phyloP scores from a whole-genome alignment of 371 early-diverging fungal genomes.

The Hamiltosporidium tvaerminnensis region DNA sequence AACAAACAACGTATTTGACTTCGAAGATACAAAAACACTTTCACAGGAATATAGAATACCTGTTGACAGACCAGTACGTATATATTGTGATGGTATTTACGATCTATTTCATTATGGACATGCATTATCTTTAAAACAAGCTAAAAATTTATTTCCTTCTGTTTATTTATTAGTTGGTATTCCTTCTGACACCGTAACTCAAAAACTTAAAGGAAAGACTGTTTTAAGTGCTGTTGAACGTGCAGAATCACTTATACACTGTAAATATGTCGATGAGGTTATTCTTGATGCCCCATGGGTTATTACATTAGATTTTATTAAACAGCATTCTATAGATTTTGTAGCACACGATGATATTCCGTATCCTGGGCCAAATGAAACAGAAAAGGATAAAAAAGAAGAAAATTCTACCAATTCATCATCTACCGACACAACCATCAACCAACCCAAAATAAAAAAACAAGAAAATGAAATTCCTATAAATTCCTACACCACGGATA shows the following conservation, averaged over 20 bases:
- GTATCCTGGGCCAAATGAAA: slow-evolving; percentile 57
- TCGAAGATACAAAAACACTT: neutral
- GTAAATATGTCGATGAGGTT: slow-evolving; percentile 83
- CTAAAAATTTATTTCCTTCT: slow-evolving; percentile 69
- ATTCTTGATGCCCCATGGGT: slow-evolving; percentile 72
- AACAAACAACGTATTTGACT: neutral
- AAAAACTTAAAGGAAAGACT: slow-evolving; percentile 70
- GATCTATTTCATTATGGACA: slow-evolving; percentile 86
- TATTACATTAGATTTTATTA: slow-evolving; percentile 67
- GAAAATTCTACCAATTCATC: neutral
- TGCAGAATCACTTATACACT: slow-evolving; percentile 70
- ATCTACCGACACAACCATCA: neutral
- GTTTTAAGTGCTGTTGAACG: slow-evolving; percentile 71
- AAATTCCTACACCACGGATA: slow-evolving; percentile 56
- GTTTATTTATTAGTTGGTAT: slow-evolving; percentile 74
- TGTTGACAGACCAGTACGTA: slow-evolving; percentile 37
- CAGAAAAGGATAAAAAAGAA: neutral
- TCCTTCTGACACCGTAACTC: slow-evolving; percentile 66
- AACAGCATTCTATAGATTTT: slow-evolving; percentile 71
- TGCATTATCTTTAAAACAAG: slow-evolving; percentile 71
- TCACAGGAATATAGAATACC: neutral
- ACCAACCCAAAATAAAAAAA: neutral
- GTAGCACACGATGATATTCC: slow-evolving; percentile 92
- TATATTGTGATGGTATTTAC: slow-evolving; percentile 59
- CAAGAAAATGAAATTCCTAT: neutral